Evolutionary conservation across 129 eudicot species (phyloP).

Genomic region (Flaveria trinervia): DNA sequence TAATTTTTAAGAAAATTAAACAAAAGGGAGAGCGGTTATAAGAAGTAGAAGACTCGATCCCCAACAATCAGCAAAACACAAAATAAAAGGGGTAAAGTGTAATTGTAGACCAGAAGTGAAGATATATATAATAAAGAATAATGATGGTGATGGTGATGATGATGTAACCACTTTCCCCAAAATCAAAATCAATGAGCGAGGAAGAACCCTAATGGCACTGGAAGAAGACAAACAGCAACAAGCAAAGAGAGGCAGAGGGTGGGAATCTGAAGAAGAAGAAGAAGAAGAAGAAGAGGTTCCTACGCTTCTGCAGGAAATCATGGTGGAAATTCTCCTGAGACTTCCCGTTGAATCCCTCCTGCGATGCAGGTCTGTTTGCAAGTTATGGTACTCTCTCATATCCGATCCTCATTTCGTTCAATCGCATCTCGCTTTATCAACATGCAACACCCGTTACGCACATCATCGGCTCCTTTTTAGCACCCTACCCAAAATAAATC

Average conservation of each 20-base stretch:
- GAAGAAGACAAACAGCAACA: not conserved
- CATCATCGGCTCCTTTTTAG: slow-evolving; percentile 29
- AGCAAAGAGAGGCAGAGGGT: not conserved
- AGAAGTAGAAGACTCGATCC: too few species aligned
- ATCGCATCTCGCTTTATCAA: slow-evolving; percentile 33
- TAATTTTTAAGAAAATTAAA: too few species aligned
- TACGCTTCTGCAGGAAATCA: slow-evolving; percentile 37
- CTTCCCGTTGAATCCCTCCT: slow-evolving; percentile 50
- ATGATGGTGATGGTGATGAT: too few species aligned
- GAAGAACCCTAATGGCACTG: not conserved
- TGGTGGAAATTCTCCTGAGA: slow-evolving; percentile 42
- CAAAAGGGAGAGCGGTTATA: too few species aligned
- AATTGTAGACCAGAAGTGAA: too few species aligned
- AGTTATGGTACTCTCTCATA: slow-evolving; percentile 43
- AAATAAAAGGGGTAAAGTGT: too few species aligned
- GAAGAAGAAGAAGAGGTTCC: not conserved
- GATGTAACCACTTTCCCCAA: not conserved
- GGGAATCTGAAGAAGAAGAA: not conserved
- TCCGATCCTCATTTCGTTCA: slow-evolving; percentile 45
- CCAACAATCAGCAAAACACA: too few species aligned
- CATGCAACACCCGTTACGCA: not conserved
- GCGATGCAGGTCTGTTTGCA: slow-evolving; percentile 49
- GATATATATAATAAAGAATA: too few species aligned
- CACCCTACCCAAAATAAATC: slow-evolving; percentile 15
- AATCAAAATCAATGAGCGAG: not conserved